Evolutionary conservation across 23 red algal species (phyloP).

Genomic region (Agarophyton chilense): DNA sequence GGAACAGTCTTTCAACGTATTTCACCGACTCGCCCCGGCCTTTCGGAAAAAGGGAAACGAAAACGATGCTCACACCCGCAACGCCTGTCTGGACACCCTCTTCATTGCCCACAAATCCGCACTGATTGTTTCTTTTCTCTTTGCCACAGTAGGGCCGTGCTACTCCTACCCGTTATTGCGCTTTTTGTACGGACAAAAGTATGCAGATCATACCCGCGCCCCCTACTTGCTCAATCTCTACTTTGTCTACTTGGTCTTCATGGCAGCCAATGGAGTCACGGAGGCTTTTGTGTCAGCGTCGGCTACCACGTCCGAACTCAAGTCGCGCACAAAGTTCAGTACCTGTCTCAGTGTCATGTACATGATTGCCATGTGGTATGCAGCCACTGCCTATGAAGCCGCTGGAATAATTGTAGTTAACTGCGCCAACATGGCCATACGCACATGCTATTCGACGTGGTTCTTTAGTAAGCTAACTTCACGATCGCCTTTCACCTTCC

Average conservation of each 20-base stretch:
- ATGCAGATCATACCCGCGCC: constrained; percentile 66
- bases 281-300: constrained; percentile 81
- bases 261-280: constrained; percentile 78
- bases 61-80: background rate
- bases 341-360: constrained; percentile 52
- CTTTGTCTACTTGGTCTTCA: constrained; percentile 79
- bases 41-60: constrained; percentile 28
- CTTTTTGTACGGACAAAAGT: constrained; percentile 71
- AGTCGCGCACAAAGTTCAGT: constrained; percentile 65
- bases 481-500: background rate
- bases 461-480: constrained; percentile 36
- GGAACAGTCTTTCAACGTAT: constrained; percentile 86
- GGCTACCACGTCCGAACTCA: constrained; percentile 45
- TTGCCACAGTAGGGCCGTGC: constrained; percentile 70
- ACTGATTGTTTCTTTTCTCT: constrained; percentile 45
- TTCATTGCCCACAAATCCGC: constrained; percentile 55
- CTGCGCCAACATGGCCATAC: constrained; percentile 71
- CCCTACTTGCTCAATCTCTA: constrained; percentile 51
- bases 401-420: constrained; percentile 65
- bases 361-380: constrained; percentile 31
- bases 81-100: constrained; percentile 38
- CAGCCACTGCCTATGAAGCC: constrained; percentile 28
- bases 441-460: constrained; percentile 64
- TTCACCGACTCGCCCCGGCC: constrained; percentile 70
- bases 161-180: constrained; percentile 69